Percentiles rank a stretch among this genome's conserved stretches.
Evolutionary conservation across 2,329 filamentous ascomycete species (phyloP).

Genomic region (Colletotrichum chrysophilum): DNA sequence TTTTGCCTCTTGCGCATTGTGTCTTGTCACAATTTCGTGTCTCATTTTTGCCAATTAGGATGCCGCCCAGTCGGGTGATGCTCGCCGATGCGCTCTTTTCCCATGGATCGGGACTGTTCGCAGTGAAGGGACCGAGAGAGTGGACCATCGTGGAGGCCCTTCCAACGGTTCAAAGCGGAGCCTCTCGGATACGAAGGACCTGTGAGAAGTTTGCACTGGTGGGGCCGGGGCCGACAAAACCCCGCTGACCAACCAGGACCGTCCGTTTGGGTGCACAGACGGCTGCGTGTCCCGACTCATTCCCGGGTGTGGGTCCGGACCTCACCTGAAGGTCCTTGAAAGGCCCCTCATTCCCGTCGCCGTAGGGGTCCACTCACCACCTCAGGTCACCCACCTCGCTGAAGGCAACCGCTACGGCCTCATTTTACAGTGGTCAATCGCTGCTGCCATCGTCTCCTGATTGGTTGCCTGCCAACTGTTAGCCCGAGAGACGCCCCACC

Average conservation of each 20-base stretch:
- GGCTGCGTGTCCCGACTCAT: neutral
- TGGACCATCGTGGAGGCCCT: neutral
- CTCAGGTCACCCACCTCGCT: neutral
- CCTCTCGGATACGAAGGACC: slow-evolving; percentile 6
- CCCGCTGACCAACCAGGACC: slow-evolving; percentile 15
- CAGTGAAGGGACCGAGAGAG: neutral
- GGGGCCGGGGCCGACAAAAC: slow-evolving; percentile 6
- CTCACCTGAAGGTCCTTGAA: neutral
- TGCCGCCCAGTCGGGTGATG: neutral
- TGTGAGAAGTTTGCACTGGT: slow-evolving; percentile 13
- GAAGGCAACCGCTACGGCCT: neutral
- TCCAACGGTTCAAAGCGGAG: neutral
- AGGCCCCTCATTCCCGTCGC: neutral
- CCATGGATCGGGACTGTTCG: neutral
- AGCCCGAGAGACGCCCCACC: neutral
- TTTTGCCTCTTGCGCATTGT: fast-evolving
- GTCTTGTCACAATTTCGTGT: fast-evolving
- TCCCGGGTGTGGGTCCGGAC: slow-evolving; percentile 5
- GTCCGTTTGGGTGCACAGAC: neutral
- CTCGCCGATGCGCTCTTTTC: neutral
- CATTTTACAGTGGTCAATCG: neutral
- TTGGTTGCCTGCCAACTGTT: neutral
- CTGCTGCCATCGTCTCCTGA: neutral
- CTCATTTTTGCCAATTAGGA: neutral
- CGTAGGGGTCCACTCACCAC: neutral